Evolutionary conservation across 176 grass and related monocot genomes (phyloP).

Genomic region (Lolium multiflorum): DNA sequence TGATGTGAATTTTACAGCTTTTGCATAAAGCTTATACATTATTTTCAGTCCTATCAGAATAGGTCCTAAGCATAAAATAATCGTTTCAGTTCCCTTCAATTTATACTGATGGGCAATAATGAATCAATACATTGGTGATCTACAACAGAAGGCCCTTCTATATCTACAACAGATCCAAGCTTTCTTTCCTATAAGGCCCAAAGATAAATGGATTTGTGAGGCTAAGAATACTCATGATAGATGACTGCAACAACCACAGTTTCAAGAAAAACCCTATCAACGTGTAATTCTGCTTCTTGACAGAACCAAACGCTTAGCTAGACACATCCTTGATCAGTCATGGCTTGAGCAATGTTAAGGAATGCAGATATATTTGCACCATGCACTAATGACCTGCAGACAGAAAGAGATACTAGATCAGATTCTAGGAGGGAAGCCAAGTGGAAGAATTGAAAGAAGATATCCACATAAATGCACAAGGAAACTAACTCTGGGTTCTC

Average conservation of each 20-base stretch:
- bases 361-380: conserved; percentile 93
- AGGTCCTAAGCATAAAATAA: not conserved
- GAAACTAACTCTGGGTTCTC: conserved; percentile 86
- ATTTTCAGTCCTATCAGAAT: not conserved
- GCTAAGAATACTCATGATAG: not conserved
- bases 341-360: conserved; percentile 91
- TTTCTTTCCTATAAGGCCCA: not conserved
- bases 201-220: not conserved
- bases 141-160: conserved; percentile 36
- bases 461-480: conserved; percentile 14
- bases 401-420: conserved; percentile 27
- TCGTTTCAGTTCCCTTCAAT: conserved; percentile 29
- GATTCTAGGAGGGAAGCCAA: conserved; percentile 35
- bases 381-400: conserved; percentile 76
- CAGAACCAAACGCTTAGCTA: conserved; percentile 44
- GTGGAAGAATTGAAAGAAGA: conserved; percentile 17
- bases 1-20: not conserved
- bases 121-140: conserved; percentile 21
- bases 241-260: not conserved
- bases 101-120: conserved; percentile 15
- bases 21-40: not conserved
- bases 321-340: conserved; percentile 97
- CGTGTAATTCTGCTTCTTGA: conserved; percentile 27
- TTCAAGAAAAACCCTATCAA: not conserved
- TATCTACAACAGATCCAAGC: conserved; percentile 4